phyloP scores from a whole-genome alignment of 2,329 filamentous ascomycete genomes.

The Albifimbria verrucaria region DNA sequence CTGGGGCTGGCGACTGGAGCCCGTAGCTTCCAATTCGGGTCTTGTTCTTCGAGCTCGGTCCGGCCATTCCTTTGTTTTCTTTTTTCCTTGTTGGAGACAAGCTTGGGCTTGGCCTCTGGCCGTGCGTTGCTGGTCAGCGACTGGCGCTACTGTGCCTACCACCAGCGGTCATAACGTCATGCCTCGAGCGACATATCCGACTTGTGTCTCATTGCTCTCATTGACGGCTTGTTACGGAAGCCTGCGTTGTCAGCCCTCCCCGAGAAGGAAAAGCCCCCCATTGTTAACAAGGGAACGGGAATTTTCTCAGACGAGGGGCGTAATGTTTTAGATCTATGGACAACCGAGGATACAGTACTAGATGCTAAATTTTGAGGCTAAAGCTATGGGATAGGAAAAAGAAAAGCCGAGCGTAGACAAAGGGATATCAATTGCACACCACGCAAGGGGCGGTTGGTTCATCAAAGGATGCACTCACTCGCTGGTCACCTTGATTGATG shows the following conservation, averaged over 20 bases:
- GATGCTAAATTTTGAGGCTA: neutral
- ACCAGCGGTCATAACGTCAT: neutral
- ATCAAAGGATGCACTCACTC: too few species aligned
- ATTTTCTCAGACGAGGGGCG: too few species aligned
- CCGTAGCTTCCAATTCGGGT: neutral
- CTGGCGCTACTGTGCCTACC: neutral
- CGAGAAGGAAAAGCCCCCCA: neutral
- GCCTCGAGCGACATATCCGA: neutral
- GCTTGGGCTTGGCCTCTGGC: neutral
- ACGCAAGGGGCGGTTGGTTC: neutral
- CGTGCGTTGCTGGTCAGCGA: neutral
- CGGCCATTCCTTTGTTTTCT: neutral
- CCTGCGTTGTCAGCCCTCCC: too few species aligned
- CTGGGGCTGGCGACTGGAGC: neutral
- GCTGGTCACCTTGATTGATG: too few species aligned
- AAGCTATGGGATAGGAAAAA: neutral
- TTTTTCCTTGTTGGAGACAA: neutral
- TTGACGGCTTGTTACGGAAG: neutral
- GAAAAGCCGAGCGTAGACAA: neutral
- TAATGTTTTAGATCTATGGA: neutral
- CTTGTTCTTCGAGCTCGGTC: neutral
- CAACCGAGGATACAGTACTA: neutral
- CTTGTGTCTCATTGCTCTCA: neutral
- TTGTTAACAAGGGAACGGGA: neutral
- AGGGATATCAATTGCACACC: neutral